Evolutionary conservation across 1,284 basidiomycete genomes (phyloP), one percentile per base, ranked within the genome.

Genomic region (Rugosomyces carneus): DNA sequence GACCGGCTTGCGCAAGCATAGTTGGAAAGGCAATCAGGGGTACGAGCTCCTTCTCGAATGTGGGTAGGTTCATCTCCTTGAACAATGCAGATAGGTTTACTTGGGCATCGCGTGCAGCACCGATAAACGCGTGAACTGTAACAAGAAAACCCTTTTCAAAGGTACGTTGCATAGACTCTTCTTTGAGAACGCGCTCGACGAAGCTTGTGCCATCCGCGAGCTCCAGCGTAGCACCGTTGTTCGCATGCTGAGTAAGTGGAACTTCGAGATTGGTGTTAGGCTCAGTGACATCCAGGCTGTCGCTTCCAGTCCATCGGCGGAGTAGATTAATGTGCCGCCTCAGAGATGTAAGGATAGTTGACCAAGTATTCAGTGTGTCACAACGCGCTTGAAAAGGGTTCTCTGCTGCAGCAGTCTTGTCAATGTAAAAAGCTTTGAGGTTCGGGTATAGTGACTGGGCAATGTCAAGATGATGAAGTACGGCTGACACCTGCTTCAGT

Each of bases 11-110:
- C 21, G 94, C 90, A 40, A 99, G 84, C 56, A 89, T 85, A 8
- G 93, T 95, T 3, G 97, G 92, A 70, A 99, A 99, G 20, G 89
- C 88, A 50, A 97, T 93, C 52, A 99, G 78, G 37, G 91, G 86
- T 9, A 94, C 81, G n/a, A 99, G 78, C 59, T 97, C 92, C 44
- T 83, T 80, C 62, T 93, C 91, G 63, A 98, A 96, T 2, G 87
- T 89, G 1, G 96, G 95, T 2, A 99, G 80, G 54, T 89, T 86
- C 80, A 98, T 90, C 57, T 83, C 75, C 54, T 75, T 71, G 63
- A 95, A 92, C 44, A 80, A 68, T 9, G 73, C 66, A 24, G 86
- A 80, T 51, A 91, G 80, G 47, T 82, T 83, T 54, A 95, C 84
- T 62, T 96, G 90, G 1, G 92, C 88, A 48, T 89, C 83, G 53